Evolutionary conservation across 2,329 filamentous ascomycete genomes (phyloP).

Genomic region (Sordariomycetes sp.): DNA sequence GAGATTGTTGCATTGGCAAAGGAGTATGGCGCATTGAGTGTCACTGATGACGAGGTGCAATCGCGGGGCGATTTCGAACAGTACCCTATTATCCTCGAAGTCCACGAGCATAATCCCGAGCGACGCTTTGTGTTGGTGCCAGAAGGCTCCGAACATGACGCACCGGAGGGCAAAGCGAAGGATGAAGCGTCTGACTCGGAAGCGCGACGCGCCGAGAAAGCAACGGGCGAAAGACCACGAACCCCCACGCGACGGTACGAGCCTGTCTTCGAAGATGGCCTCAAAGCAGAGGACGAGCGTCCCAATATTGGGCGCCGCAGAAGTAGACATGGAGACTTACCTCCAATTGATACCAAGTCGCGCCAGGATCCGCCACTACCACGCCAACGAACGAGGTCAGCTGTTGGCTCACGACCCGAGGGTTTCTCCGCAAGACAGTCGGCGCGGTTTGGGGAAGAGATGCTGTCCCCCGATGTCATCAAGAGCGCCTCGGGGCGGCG

Average conservation of each 20-base stretch:
- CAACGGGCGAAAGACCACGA: neutral
- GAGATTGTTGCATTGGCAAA: slow-evolving; percentile 52
- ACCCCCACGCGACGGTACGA: slow-evolving; percentile 2
- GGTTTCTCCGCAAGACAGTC: slow-evolving; percentile 19
- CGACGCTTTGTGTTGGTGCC: slow-evolving; percentile 55
- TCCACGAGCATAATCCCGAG: slow-evolving; percentile 51
- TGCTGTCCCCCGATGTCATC: slow-evolving; percentile 31
- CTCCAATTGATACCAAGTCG: slow-evolving; percentile 33
- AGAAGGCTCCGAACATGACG: slow-evolving; percentile 11
- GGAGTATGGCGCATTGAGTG: slow-evolving; percentile 38
- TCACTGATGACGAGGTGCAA: slow-evolving; percentile 39
- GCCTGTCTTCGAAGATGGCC: slow-evolving; percentile 7
- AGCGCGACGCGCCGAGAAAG: neutral
- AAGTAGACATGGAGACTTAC: slow-evolving; percentile 30
- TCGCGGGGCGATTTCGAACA: slow-evolving; percentile 60
- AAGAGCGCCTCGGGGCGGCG: slow-evolving; percentile 30
- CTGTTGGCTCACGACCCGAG: slow-evolving; percentile 19
- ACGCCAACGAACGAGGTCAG: slow-evolving; percentile 26
- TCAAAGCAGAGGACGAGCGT: slow-evolving; percentile 5
- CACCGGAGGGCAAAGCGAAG: neutral
- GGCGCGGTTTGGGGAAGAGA: slow-evolving; percentile 19
- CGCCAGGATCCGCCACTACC: slow-evolving; percentile 14
- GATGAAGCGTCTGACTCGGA: slow-evolving; percentile 1
- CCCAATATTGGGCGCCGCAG: slow-evolving; percentile 16
- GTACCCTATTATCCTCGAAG: slow-evolving; percentile 55